Evolutionary conservation across 345 rosid species (phyloP).

Genomic region (Camelina sativa): DNA sequence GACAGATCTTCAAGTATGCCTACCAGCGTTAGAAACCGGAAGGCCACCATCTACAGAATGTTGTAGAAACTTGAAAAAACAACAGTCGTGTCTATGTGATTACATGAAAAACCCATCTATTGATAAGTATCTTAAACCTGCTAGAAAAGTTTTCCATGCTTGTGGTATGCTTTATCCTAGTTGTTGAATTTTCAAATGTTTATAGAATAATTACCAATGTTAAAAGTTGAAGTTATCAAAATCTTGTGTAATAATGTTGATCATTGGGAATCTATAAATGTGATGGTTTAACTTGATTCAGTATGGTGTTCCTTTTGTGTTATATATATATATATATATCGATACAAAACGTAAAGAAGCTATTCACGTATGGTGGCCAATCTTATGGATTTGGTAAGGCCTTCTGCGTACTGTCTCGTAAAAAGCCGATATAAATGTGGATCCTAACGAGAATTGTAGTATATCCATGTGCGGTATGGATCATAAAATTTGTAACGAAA

Average conservation of each 20-base stretch:
- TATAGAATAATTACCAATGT: not conserved
- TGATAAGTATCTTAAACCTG: conserved; percentile 42
- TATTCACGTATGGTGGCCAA: too few relatives aligned
- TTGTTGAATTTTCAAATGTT: not conserved
- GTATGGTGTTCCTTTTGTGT: not conserved
- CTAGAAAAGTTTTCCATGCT: conserved; percentile 37
- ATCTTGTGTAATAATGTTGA: not conserved
- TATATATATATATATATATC: not conserved
- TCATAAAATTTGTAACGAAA: conserved; percentile 42
- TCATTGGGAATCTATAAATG: not conserved
- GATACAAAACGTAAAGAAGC: too few relatives aligned
- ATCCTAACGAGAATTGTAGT: too few relatives aligned
- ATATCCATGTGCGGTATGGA: not conserved
- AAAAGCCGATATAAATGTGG: too few relatives aligned
- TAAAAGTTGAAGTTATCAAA: not conserved
- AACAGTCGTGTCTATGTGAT: conserved; percentile 63
- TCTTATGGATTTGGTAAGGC: too few relatives aligned
- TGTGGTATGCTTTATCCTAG: conserved; percentile 42
- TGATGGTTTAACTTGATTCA: not conserved
- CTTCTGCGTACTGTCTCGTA: too few relatives aligned
- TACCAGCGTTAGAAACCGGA: conserved; percentile 38
- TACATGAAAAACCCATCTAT: conserved; percentile 52
- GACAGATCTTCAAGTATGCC: conserved; percentile 52
- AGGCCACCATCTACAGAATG: conserved; percentile 47
- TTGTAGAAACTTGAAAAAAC: conserved; percentile 59